Evolutionary conservation across 1,284 basidiomycete genomes (phyloP).

Genomic region (Cryptococcus floricola): DNA sequence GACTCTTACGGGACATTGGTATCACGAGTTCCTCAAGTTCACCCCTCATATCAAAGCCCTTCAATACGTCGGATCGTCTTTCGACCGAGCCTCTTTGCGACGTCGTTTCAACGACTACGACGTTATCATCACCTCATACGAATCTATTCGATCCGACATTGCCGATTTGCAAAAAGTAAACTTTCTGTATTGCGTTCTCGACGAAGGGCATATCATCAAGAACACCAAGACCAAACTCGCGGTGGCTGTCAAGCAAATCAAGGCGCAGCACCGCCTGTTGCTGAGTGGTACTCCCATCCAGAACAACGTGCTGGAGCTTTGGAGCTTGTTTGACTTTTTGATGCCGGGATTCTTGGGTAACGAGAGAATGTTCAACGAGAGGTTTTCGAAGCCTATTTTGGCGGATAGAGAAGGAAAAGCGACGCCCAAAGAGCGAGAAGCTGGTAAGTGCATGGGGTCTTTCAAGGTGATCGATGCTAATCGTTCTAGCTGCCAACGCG

Average conservation of each 20-base stretch:
- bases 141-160: constrained; percentile 95
- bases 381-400: constrained; percentile 93
- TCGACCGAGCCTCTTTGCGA: constrained; percentile 71
- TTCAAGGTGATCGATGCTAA: not conserved
- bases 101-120: constrained; percentile 67
- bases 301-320: constrained; percentile 97
- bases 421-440: constrained; percentile 82
- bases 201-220: constrained; percentile 99
- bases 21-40: constrained; percentile 95
- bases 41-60: constrained; percentile 78
- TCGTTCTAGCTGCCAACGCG: constrained; percentile 70
- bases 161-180: constrained; percentile 65
- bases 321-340: constrained; percentile 98
- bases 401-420: constrained; percentile 91
- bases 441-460: constrained; percentile 57
- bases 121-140: constrained; percentile 93
- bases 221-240: constrained; percentile 97
- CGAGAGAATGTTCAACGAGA: constrained; percentile 91
- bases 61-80: constrained; percentile 85
- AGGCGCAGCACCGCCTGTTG: constrained; percentile 87
- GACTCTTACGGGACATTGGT: constrained; percentile 97
- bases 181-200: constrained; percentile 96
- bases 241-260: constrained; percentile 88
- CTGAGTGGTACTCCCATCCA: constrained; percentile 98
- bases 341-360: constrained; percentile 99